Conservation (phyloP, 2,329 filamentous ascomycete genomes). For the Trichoderma polysporum region DNA sequence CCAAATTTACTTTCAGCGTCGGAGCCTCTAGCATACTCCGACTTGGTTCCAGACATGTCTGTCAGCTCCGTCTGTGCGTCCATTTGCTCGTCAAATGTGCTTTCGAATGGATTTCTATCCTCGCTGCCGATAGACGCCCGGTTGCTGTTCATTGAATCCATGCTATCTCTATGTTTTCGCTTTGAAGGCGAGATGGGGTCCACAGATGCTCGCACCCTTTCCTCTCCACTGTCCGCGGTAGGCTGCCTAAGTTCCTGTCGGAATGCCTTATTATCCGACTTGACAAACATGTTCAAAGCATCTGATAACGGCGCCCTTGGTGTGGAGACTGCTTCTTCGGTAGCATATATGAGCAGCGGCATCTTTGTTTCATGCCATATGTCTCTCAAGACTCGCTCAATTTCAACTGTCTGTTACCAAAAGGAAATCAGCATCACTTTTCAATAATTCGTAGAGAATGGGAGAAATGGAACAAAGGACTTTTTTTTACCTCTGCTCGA, state of each 20-base stretch:
- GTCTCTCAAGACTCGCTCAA: constrained; percentile 46
- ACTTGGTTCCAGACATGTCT: constrained; percentile 24
- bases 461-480: background rate
- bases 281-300: constrained; percentile 46
- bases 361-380: constrained; percentile 50
- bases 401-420: constrained; percentile 45
- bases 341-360: constrained; percentile 54
- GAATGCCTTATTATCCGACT: constrained; percentile 53
- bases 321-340: constrained; percentile 46
- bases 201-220: constrained; percentile 27
- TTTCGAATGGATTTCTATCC: constrained; percentile 34
- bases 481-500: constrained; percentile 52
- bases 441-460: background rate
- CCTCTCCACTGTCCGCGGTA: constrained; percentile 26
- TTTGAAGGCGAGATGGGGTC: constrained; percentile 48
- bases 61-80: constrained; percentile 31
- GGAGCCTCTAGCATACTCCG: constrained; percentile 23
- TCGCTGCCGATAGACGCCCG: constrained; percentile 46
- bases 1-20: constrained; percentile 22
- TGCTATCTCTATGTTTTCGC: constrained; percentile 47
- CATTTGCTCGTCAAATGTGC: constrained; percentile 33
- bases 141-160: constrained; percentile 49
- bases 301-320: constrained; percentile 40
- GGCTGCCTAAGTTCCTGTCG: constrained; percentile 49
- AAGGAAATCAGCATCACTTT: constrained; percentile 12